Evolutionary conservation across 2,329 filamentous ascomycete genomes (phyloP).

Genomic region (Ascochyta pisi): DNA sequence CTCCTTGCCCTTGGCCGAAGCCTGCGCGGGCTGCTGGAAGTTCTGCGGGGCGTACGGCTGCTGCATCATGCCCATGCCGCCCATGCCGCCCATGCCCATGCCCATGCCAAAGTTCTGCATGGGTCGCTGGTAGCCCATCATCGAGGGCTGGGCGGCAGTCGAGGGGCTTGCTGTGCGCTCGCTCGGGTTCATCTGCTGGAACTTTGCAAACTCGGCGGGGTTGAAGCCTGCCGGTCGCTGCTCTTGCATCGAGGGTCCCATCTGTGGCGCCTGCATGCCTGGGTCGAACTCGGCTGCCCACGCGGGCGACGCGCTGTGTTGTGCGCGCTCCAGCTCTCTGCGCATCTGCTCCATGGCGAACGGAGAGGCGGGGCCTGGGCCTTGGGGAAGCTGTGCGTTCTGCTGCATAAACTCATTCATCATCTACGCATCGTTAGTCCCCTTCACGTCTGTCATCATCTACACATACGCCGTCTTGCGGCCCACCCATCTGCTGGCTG

Average conservation of each 20-base stretch:
- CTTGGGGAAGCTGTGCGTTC: conserved; percentile 66
- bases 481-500: conserved; percentile 70
- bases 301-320: conserved; percentile 61
- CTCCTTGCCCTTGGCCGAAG: conserved; percentile 78
- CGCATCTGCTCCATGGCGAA: conserved; percentile 73
- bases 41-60: conserved; percentile 53
- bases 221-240: conserved; percentile 66
- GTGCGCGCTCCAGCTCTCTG: conserved; percentile 65
- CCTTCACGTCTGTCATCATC: too few relatives aligned
- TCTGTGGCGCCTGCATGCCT: conserved; percentile 66
- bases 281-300: conserved; percentile 72
- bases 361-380: conserved; percentile 59
- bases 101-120: conserved; percentile 39
- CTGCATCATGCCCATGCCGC: conserved; percentile 59
- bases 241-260: conserved; percentile 73
- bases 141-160: conserved; percentile 50
- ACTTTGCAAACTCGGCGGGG: conserved; percentile 85
- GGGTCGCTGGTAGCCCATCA: conserved; percentile 64
- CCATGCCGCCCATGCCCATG: conserved; percentile 56
- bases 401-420: conserved; percentile 93
- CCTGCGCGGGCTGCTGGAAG: conserved; percentile 55
- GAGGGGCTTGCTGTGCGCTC: conserved; percentile 67
- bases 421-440: conserved; percentile 65
- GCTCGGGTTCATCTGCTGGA: conserved; percentile 69
- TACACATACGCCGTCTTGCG: conserved; percentile 65